Evolutionary conservation across 345 rosid species (phyloP), one percentile per base, ranked within the genome.

Genomic region (Eucalyptus lansdowneana): DNA sequence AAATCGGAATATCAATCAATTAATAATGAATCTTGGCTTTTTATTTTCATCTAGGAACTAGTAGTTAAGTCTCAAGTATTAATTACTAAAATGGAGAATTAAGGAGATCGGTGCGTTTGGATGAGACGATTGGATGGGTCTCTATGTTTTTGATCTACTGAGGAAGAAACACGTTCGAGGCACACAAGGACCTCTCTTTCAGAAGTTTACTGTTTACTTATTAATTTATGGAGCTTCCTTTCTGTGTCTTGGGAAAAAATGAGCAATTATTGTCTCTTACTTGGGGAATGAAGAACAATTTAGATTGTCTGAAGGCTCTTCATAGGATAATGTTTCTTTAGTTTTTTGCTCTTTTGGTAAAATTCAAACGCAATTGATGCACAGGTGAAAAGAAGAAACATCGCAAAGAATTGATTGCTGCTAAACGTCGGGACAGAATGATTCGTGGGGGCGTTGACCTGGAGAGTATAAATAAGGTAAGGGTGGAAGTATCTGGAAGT

Each of bases 301-400:
- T 34, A 34, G 44, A 69, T 69, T 69, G 80, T 69, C 7, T 69
- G 44, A 69, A 69, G 80, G 44, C 8, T 1, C 44, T 72, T 72
- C 81, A 17, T 72, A 72, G 81, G 81, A 72, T 17, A 72, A 69
- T 9, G 44, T 34, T 34, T 69, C 44, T 17, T 10, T 69, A 12
- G 24, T 50, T n/a, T 86, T 29, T 50, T 16, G 40, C 62, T 37
- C 88, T 56, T 24, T 34, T 65, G 40, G 31, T 58, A 25, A 72
- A 37, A 87, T 87, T 72, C 86, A 50, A 51, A 86, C 87, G 49
- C 86, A 29, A 89, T 56, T 85, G 69, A 86, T 22, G 25, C 89
- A 88, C 91, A 94, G 97, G 96, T 83, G 97, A 91, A 90, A 98
- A 94, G 91, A 97, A 98, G 98, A 98, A 97, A 69, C 95, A 94